These are phyloP conservation scores for Annona squamosa DNA, from an alignment of 164 flowering plant genomes.

Conservation along the genomic window DNA sequence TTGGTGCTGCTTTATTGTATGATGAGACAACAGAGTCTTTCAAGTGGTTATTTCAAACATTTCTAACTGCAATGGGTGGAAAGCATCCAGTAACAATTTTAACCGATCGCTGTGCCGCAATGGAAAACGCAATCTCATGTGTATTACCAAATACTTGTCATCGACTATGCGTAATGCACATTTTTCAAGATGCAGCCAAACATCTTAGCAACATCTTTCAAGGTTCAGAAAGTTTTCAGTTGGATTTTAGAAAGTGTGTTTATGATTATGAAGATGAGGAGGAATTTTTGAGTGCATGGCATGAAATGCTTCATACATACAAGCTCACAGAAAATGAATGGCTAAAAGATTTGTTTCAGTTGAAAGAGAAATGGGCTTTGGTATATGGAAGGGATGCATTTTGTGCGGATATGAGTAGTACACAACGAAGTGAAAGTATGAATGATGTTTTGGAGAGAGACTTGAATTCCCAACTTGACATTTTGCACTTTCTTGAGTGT, in stretches of 20 bases:
- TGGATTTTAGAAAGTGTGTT: conserved; percentile 9
- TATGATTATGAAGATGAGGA: conserved; percentile 9
- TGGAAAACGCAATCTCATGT: not conserved
- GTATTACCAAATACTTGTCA: conserved; percentile 11
- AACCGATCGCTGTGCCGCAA: conserved; percentile 8
- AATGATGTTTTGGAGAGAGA: conserved; percentile 7
- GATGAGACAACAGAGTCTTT: conserved; percentile 15
- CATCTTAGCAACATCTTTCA: conserved; percentile 6
- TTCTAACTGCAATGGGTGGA: conserved; percentile 15
- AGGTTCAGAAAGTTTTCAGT: not conserved
- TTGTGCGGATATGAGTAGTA: conserved; percentile 15
- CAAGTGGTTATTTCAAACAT: conserved; percentile 16
- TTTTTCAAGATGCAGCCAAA: conserved; percentile 11
- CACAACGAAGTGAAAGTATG: conserved; percentile 13
- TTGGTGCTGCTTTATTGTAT: conserved; percentile 13
- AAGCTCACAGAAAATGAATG: conserved; percentile 10
- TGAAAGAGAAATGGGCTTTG: conserved; percentile 16
- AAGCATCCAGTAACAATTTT: conserved; percentile 11
- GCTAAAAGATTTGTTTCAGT: conserved; percentile 11
- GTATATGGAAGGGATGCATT: conserved; percentile 11
- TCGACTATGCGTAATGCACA: conserved; percentile 10
- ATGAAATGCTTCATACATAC: conserved; percentile 9
- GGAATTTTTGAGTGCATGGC: conserved; percentile 4
- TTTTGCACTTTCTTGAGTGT: conserved; percentile 5
- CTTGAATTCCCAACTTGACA: conserved; percentile 10